Evolutionary conservation across 139 green algal species (phyloP), one percentile per base, ranked within the genome.

Genomic region (Coelastrella sp.): DNA sequence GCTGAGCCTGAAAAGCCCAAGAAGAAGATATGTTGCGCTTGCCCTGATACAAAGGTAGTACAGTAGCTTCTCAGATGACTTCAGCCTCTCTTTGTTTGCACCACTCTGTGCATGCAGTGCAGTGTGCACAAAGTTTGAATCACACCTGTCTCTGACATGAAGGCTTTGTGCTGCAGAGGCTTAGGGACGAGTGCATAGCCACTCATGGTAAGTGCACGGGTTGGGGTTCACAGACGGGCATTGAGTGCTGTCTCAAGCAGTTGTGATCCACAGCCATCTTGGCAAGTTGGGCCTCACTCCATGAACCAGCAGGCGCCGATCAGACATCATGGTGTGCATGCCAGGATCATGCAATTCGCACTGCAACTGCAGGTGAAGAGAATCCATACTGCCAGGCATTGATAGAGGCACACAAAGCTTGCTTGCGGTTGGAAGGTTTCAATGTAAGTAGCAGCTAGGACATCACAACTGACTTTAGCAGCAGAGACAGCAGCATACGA

Each of bases 21-120:
- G 83, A 96, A 96, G 88, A 98, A 96, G 86, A 98, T 98, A 40
- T 98, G 96, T 93, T 98, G 96, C 83, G 91, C 94, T 3, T 98
- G 96, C 88, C 96, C 96, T 0, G 95, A 98, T 35, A 98, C 96
- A 38, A 98, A 98, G 94, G 92, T 94, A 32, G 19, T 32, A 11
- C 1, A n/a, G 13, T 2, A 34, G 4, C 35, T 53, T 32, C 25
- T 7, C 17, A 3, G 1, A 64, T 32, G 19, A 34, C 5, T 64
- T 19, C 2, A 2, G 53, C 27, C 30, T 9, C 5, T 64, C 17
- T 19, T 21, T 64, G 45, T 57, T n/a, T n/a, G n/a, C n/a, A n/a
- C n/a, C n/a, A n/a, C n/a, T n/a, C 45, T 9, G 19, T 64, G 7
- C 17, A 64, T 64, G 53, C 53, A 64, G 53, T 21, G 53, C 30